Conservation (phyloP, 345 rosid genomes). For the Conringia planisiliqua region DNA sequence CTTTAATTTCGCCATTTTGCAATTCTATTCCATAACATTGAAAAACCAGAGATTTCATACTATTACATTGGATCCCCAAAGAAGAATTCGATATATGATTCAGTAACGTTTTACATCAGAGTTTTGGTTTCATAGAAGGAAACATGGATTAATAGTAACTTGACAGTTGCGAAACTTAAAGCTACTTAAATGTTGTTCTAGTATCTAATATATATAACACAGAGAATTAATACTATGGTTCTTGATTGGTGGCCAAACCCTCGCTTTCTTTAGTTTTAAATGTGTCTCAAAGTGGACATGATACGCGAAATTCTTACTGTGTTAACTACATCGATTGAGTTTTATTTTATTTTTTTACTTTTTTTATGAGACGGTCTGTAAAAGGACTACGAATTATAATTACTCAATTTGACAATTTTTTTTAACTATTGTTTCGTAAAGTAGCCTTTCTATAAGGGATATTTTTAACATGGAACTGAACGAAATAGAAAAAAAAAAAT, state of each 20-base stretch:
- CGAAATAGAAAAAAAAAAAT: neutral
- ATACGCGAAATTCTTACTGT: neutral
- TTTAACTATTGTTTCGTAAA: neutral
- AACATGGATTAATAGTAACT: neutral
- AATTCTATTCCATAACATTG: neutral
- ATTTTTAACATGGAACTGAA: neutral
- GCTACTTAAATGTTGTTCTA: neutral
- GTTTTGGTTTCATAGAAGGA: neutral
- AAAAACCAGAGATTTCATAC: neutral
- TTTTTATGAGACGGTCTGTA: neutral
- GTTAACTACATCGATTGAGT: neutral
- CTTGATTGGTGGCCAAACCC: neutral
- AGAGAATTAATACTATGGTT: neutral
- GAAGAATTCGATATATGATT: no score
- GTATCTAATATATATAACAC: neutral
- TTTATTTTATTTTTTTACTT: no score
- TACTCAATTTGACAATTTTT: no score
- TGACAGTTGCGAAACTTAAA: neutral
- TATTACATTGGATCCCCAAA: neutral
- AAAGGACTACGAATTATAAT: neutral
- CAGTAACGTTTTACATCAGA: neutral
- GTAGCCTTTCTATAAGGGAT: neutral
- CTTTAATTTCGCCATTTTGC: neutral
- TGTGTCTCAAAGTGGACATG: neutral
- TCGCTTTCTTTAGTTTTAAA: constrained; percentile 1